Conservation (phyloP, 306 rosid genomes). For the Echinosophora koreensis region DNA sequence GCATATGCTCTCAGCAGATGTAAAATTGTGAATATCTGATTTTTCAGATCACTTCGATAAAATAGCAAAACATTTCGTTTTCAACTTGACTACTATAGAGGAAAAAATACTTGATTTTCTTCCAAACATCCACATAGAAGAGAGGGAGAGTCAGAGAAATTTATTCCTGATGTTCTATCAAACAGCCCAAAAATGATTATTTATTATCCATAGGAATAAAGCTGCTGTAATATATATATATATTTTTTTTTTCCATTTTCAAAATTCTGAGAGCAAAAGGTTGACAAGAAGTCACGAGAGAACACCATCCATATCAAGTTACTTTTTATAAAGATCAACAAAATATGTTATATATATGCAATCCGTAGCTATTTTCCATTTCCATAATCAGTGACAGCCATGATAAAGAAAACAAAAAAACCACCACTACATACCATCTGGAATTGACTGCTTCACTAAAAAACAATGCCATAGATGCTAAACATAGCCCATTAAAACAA, state of each 20-base stretch:
- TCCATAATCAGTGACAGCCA: not conserved
- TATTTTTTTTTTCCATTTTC: not conserved
- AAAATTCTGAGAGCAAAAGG: not conserved
- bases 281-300: not conserved
- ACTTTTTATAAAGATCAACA: slow-evolving; percentile 15
- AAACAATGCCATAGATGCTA: slow-evolving; percentile 16
- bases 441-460: slow-evolving; percentile 6
- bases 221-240: no score
- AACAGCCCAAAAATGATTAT: slow-evolving; percentile 1
- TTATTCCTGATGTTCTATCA: not conserved
- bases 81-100: not conserved
- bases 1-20: not conserved
- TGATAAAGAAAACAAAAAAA: not conserved
- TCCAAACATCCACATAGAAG: not conserved
- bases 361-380: not conserved
- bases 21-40: slow-evolving; percentile 6
- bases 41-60: not conserved
- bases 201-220: not conserved
- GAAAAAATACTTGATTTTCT: not conserved
- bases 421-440: not conserved
- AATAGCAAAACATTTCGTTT: not conserved
- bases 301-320: not conserved
- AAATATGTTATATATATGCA: not conserved
- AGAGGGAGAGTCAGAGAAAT: not conserved
- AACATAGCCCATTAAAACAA: slow-evolving; percentile 21